Conservation (phyloP, 208 protist species). For the Wallacemonas sp. region DNA sequence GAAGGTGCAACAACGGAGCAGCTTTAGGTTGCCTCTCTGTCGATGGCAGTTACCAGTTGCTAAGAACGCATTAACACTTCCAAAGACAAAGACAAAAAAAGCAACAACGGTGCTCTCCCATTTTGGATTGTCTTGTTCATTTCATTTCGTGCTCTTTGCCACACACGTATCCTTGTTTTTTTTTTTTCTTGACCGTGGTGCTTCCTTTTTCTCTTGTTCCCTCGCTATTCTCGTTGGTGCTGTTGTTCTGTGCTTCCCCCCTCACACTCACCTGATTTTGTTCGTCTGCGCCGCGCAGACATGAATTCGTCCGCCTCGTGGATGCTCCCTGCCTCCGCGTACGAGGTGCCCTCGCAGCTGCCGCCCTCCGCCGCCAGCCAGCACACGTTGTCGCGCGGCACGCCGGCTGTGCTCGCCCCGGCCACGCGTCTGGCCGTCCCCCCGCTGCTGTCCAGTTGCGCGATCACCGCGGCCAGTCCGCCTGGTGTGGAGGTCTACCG, state of each 20-base stretch:
- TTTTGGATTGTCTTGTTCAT: too few relatives aligned
- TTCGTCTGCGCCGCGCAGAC: too few relatives aligned
- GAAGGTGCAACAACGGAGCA: too few relatives aligned
- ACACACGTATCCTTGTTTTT: not conserved
- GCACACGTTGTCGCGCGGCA: not conserved
- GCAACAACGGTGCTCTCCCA: not conserved
- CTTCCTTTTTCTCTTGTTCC: not conserved
- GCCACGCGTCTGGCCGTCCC: not conserved
- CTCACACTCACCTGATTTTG: not conserved
- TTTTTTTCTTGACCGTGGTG: not conserved
- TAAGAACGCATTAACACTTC: too few relatives aligned
- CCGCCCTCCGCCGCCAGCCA: constrained; percentile 7
- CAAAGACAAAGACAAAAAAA: constrained; percentile 10
- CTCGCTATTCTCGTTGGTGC: not conserved
- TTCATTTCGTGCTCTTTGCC: too few relatives aligned
- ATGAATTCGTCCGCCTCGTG: too few relatives aligned
- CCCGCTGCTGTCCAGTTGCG: too few relatives aligned
- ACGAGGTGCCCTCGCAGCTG: constrained; percentile 11
- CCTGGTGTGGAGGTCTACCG: too few relatives aligned
- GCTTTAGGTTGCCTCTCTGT: too few relatives aligned
- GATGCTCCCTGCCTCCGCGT: not conserved
- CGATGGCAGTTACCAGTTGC: too few relatives aligned
- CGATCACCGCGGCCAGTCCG: too few relatives aligned
- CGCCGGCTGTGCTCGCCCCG: constrained; percentile 4
- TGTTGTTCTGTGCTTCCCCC: not conserved